Evolutionary conservation across 306 rosid genomes (phyloP), one percentile per base, ranked within the genome.

Genomic region (Vigna radiata): DNA sequence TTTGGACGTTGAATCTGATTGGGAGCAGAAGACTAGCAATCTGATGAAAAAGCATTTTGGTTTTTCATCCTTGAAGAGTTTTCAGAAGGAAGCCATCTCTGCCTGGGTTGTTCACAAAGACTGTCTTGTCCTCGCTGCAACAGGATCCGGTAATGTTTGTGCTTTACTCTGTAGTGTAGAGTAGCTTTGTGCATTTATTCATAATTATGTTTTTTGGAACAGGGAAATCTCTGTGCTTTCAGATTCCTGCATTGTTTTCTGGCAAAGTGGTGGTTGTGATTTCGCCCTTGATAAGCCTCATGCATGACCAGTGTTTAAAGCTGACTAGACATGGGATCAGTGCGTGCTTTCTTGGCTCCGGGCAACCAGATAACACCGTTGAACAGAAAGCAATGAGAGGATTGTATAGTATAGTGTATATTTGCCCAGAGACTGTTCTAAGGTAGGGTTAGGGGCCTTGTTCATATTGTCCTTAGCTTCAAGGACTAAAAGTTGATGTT

Each of bases 311-410:
- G 36, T 94, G 98, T 86, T 86, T 92, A 73, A 94, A 89, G 77
- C 86, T 94, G 61, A 91, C 88, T 62, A 87, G 68, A 61, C 91
- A 89, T 56, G 92, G 96, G 37, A 71, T 94, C 73, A 89, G 90
- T 75, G 93, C 97, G 55, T 94, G 98, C 82, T 94, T 94, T 90
- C 98, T 91, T 78, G 97, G 98, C 27, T 94, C 98, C 62, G 98
- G 96, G 79, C 98, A 94, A 82, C 93, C 90, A 17, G 98, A 94
- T 75, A 77, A 83, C 74, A 78, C 98, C 41, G 89, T 90, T 62
- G 98, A 94, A 81, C 83, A 80, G 75, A 91, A 94, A 84, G 97
- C 98, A 37, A 86, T 94, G 95, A 82, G 72, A 60, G 98, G 98
- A 77, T 54, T 91, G 90, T 91, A 88, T 82, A 81, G 82, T 83